These are phyloP conservation scores for Petunia secreta DNA, from an alignment of 257 asterid species.

Conservation along the genomic window DNA sequence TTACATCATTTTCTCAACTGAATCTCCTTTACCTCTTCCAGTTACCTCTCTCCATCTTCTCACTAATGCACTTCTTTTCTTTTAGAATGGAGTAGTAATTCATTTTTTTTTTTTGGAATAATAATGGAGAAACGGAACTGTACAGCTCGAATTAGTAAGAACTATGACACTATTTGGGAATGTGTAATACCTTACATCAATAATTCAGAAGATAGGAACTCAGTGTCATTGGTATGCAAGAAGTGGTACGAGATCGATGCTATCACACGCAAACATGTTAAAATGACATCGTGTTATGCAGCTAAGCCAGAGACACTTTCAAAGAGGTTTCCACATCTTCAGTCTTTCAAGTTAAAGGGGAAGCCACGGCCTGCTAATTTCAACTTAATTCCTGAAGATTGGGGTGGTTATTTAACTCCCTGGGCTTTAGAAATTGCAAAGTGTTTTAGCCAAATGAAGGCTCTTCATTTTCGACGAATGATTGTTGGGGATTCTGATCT, in stretches of 20 bases:
- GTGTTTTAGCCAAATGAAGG: conserved; percentile 49
- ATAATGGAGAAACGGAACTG: too few relatives aligned
- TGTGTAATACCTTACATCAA: conserved; percentile 67
- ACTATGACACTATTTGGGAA: conserved; percentile 37
- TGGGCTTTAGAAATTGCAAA: conserved; percentile 67
- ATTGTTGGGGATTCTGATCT: conserved; percentile 77
- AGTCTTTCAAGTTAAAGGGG: conserved; percentile 79
- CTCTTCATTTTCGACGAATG: conserved; percentile 81
- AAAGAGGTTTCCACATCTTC: conserved; percentile 64
- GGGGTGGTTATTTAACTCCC: conserved; percentile 79
- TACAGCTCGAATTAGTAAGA: too few relatives aligned
- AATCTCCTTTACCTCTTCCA: too few relatives aligned
- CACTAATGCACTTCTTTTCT: too few relatives aligned
- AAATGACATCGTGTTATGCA: conserved; percentile 78
- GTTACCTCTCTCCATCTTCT: too few relatives aligned
- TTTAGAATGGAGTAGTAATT: too few relatives aligned
- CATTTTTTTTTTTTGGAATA: too few relatives aligned
- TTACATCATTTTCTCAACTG: too few relatives aligned
- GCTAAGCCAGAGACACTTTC: conserved; percentile 59
- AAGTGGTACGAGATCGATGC: conserved; percentile 69
- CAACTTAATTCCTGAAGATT: conserved; percentile 71
- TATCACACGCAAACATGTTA: conserved; percentile 77
- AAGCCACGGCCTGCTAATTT: conserved; percentile 94
- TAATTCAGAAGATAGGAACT: conserved; percentile 67
- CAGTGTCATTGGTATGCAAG: conserved; percentile 65